Conservation (phyloP, 176 grass and related monocot genomes). For the Sorghum bicolor region DNA sequence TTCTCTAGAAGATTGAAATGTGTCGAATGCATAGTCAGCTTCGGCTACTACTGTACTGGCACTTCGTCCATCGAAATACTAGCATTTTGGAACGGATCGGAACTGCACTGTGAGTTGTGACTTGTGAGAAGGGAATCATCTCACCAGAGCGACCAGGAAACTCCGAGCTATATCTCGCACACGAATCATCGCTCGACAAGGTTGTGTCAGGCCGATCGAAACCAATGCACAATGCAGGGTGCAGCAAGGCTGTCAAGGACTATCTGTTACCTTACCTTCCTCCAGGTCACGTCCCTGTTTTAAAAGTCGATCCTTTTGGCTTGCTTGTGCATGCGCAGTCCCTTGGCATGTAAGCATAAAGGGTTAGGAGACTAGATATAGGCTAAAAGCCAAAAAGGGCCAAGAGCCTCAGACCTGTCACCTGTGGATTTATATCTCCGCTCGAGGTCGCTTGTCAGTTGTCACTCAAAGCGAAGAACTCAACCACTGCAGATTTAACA, state of each 20-base stretch:
- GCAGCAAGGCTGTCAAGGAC: constrained; percentile 5
- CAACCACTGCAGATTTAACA: constrained; percentile 38
- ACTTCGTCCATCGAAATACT: too few relatives aligned
- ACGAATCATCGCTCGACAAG: neutral
- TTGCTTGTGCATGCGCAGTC: constrained; percentile 26
- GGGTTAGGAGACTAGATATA: constrained; percentile 8
- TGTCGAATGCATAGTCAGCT: too few relatives aligned
- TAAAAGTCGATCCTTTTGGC: neutral
- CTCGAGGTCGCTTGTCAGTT: neutral
- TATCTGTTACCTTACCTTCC: neutral
- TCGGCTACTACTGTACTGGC: neutral
- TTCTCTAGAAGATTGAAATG: neutral
- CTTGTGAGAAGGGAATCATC: neutral
- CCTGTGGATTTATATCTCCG: neutral
- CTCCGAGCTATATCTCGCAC: too few relatives aligned
- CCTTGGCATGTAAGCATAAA: constrained; percentile 38
- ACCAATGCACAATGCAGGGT: neutral
- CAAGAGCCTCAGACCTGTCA: neutral
- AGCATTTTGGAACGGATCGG: too few relatives aligned
- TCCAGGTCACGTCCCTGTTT: constrained; percentile 21
- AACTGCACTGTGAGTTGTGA: too few relatives aligned
- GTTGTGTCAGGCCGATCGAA: neutral
- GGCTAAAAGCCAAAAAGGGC: neutral
- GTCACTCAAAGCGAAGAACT: constrained; percentile 16
- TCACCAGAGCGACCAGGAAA: constrained; percentile 21